Evolutionary conservation across 2,329 filamentous ascomycete genomes (phyloP).

Genomic region (Ceratocystis cubensis): DNA sequence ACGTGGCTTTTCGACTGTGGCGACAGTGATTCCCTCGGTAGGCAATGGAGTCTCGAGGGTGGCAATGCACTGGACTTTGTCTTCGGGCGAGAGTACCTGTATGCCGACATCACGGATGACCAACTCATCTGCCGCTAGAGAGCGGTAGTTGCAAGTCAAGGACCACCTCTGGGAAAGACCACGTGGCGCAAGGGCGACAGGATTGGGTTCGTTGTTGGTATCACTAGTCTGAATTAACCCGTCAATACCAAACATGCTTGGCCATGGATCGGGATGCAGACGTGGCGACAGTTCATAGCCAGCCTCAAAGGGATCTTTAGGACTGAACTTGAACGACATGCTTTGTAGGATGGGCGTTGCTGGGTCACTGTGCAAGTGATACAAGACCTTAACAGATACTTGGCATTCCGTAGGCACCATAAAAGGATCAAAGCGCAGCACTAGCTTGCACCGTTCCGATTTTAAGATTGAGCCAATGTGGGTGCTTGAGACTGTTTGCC

Average conservation of each 20-base stretch:
- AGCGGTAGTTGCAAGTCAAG: conserved; percentile 59
- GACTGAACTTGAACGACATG: conserved; percentile 52
- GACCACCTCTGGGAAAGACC: conserved; percentile 75
- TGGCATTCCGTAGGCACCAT: conserved; percentile 46
- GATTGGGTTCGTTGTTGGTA: conserved; percentile 28
- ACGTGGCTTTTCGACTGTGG: conserved; percentile 51
- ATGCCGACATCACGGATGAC: conserved; percentile 51
- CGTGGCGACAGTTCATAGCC: conserved; percentile 78
- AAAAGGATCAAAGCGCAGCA: conserved; percentile 40
- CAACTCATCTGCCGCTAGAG: conserved; percentile 63
- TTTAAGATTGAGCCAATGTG: conserved; percentile 37
- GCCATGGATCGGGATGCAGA: conserved; percentile 69
- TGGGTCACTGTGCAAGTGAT: conserved; percentile 65
- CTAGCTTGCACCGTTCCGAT: conserved; percentile 33
- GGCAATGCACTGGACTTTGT: conserved; percentile 45
- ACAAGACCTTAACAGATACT: conserved; percentile 59
- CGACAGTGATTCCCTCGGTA: conserved; percentile 38
- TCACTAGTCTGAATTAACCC: conserved; percentile 26
- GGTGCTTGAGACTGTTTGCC: conserved; percentile 33
- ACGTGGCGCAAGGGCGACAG: conserved; percentile 26
- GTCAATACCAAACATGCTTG: conserved; percentile 64
- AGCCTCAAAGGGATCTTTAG: conserved; percentile 79
- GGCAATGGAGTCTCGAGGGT: conserved; percentile 31
- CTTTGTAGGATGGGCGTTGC: conserved; percentile 71
- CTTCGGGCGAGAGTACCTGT: conserved; percentile 40